Base-by-base conservation (phyloP, 2,329 filamentous ascomycete genomes). In the Colletotrichum lindemuthianum region DNA sequence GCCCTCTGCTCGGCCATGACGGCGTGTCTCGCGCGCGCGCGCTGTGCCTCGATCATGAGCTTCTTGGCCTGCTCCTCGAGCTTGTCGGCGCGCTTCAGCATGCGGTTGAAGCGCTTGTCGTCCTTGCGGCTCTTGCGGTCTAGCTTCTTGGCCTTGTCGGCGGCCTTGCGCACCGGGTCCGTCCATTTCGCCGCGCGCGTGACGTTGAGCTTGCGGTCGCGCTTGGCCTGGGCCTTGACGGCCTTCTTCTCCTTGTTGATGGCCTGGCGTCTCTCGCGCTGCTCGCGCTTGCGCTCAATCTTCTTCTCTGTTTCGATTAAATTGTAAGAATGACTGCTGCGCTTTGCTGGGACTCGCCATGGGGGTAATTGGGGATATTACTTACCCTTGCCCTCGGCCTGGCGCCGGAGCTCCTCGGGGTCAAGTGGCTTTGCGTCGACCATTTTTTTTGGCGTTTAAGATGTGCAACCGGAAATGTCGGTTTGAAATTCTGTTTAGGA, bases 21-120 rank as follows among this genome's bases (percentile, higher is more conserved):
- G 44, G 72, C 71, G 36, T 73, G 70, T 16, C 68, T 72, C 34
- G 67, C 74, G 50, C 70, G 70, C 12, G 71, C 71, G 60, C 74
- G 76, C 65, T 79, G 75, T 0, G 82, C 77, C 60, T 82, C 75
- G 1, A 69, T 71, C 68, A 80, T 69, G 39, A 85, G 65, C 72
- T 78, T 78, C 24, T 72, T 67, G 2, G 76, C 79, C 70, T 82
- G 73, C 3, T 69, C 70, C 70, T 81, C 77, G 40, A 82, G 73
- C 69, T 78, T 77, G 33, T 79, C 74, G 37, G 78, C 77, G 34
- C 77, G 77, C n/a, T 66, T 65, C 32, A 78, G 73, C 53, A 82
- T 68, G 16, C 76, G 76, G 53, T 73, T 69, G 43, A 74, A 76
- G 51, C 73, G 75, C 73, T 78, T 81, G 66, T 80, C 78, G 8